phyloP scores from a whole-genome alignment of 208 protist species.

The Naegleria lovaniensis region DNA sequence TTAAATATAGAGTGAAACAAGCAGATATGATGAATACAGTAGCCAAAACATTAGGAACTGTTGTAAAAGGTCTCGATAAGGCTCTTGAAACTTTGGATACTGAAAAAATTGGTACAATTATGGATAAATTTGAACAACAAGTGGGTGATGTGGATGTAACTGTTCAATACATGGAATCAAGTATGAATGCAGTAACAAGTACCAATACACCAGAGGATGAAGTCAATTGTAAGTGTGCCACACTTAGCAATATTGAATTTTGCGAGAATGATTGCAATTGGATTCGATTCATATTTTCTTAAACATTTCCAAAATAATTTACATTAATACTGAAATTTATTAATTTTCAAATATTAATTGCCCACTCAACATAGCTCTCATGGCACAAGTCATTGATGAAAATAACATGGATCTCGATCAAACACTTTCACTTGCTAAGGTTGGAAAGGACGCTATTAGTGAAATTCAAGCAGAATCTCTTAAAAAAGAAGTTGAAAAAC shows the following conservation, averaged over 20 bases:
- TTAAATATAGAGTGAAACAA: not conserved
- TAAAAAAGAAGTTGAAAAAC: not conserved
- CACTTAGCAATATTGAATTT: too few relatives aligned
- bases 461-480: not conserved
- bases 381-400: not conserved
- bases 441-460: not conserved
- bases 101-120: conserved; percentile 65
- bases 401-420: not conserved
- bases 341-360: too few relatives aligned
- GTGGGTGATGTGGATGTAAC: conserved; percentile 93
- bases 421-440: not conserved
- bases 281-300: too few relatives aligned
- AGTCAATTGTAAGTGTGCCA: conserved; percentile 57
- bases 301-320: too few relatives aligned
- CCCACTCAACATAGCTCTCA: not conserved
- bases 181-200: conserved; percentile 78
- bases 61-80: conserved; percentile 80
- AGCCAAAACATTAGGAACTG: conserved; percentile 81
- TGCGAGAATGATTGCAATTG: not conserved
- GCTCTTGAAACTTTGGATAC: conserved; percentile 2
- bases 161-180: conserved; percentile 77
- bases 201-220: conserved; percentile 77
- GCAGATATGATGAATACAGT: conserved; percentile 86
- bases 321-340: too few relatives aligned
- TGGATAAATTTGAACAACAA: conserved; percentile 95